Base-by-base conservation (phyloP, 2,329 filamentous ascomycete species). In the Arthrinium puccinioides region DNA sequence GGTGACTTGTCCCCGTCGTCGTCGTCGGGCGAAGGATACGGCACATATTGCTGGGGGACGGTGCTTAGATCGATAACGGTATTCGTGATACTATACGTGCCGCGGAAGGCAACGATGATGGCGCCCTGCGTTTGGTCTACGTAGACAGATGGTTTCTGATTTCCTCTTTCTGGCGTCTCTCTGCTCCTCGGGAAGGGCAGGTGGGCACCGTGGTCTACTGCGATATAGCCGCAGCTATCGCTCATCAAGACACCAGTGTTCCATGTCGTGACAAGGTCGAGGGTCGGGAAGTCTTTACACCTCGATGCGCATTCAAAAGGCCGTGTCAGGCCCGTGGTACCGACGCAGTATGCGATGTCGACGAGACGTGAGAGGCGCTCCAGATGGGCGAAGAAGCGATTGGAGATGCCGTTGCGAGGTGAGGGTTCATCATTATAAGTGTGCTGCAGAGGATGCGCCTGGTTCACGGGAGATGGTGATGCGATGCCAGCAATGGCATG, bases 281-380 rank as follows among this genome's bases (percentile, higher is more conserved):
- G 80, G 4, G 72, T 68, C 2, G 84, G 78, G 45, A 97, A 96
- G 40, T 96, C 87, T 25, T 69, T 67, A 63, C 92, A 98, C 47
- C 86, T 84, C 41, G 85, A 92, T 11, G 82, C 74, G 61, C 92
- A 98, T 21, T 72, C 64, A 59, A 98, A 98, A 0, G 92, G 92
- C 47, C 81, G 79, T 34, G 73, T 70, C 43, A 98, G 81, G 26
- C 90, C 92, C 0, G 84, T 82, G 5, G 75, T 81, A 44, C 89
- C 88, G 41, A 97, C 85, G 60, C 92, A 98, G 63, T 97, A 97
- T 32, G 87, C 71, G 42, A 97, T 92, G 58, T 98, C 92, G 44
- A 96, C 90, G 19, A 97, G 74, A 37, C 89, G 82, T n/a, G 90
- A 79, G 38, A 90, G 70, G 52, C 94, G 85, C 61, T 96, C 88